A percentile compares a stretch with the other conserved stretches of the same genome.
Evolutionary conservation across 257 asterid species (phyloP).

Genomic region (Petunia axillaris): DNA sequence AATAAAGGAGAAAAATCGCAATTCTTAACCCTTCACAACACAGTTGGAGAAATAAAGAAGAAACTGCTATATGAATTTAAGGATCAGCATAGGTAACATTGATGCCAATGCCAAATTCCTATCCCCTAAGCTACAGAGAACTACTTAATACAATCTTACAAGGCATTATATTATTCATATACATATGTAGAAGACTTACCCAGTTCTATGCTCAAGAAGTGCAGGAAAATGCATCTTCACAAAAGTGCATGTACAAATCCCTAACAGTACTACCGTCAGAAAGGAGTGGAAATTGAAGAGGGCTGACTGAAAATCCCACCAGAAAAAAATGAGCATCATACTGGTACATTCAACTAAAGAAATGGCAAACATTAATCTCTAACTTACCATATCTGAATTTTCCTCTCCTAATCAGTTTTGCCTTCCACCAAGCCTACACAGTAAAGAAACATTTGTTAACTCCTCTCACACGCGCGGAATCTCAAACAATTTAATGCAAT

Average conservation of each 20-base stretch:
- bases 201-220: constrained; percentile 88
- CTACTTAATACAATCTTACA: no score
- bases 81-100: background rate
- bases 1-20: background rate
- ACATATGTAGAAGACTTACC: constrained; percentile 49
- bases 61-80: constrained; percentile 16
- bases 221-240: constrained; percentile 91
- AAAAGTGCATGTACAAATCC: constrained; percentile 89
- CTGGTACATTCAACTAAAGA: background rate
- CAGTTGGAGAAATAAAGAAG: background rate
- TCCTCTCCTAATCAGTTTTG: constrained; percentile 12
- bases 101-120: constrained; percentile 8
- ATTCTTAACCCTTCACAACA: background rate
- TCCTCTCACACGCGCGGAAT: background rate
- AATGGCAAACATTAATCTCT: background rate
- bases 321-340: constrained; percentile 26
- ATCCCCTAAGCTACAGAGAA: background rate
- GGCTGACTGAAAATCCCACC: constrained; percentile 62
- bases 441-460: background rate
- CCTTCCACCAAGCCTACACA: constrained; percentile 16
- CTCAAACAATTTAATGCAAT: background rate
- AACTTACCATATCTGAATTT: constrained; percentile 25
- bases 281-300: constrained; percentile 94
- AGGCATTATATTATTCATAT: no score
- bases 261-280: constrained; percentile 83